Base-by-base conservation (phyloP, 371 early-diverging fungal genomes). In the Rozella allomycis region DNA sequence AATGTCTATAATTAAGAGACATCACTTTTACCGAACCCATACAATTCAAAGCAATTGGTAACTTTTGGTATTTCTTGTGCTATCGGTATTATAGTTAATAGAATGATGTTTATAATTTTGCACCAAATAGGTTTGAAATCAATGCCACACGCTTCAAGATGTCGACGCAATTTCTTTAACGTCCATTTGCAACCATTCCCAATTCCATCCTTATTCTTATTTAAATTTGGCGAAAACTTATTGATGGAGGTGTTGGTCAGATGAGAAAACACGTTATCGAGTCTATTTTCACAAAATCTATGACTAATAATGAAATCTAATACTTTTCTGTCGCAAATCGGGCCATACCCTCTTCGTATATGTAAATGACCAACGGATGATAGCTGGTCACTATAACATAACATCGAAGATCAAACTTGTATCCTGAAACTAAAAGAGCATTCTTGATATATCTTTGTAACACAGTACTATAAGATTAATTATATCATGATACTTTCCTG, bases 161-260 rank as follows among this genome's bases (percentile, higher is more conserved):
- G 50, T 4, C 17, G 26, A 1, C 49, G 23, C 20, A 56, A 34
- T 23, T 33, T 34, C 20, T 7, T 35, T 13, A 56, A 28, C n/a
- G 29, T 36, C 57, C 53, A 56, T 31, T 53, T 47, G 31, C 57
- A 56, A 0, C 57, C 57, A 0, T 35, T 30, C 13, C 57, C 57
- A 11, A 56, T 42, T 10, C 34, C 40, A 8, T 43, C 48, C 29
- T 56, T 56, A 8, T 32, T 33, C 17, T 25, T 22, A 17, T 46
- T 28, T 11, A 56, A 34, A 3, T 38, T 37, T 3, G 57, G 57
- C 19, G 40, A 41, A 18, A 42, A 22, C 31, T 56, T 56, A 37
- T 56, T 56, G 40, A 56, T 56, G 27, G 57, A 56, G 12, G 57
- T 56, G 38, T 56, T 56, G 5, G 57, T 56, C 13, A 56, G 45